These are phyloP conservation scores for Dichotomopilus funicola DNA, from an alignment of 2,329 filamentous ascomycete genomes.

Conservation along the genomic window DNA sequence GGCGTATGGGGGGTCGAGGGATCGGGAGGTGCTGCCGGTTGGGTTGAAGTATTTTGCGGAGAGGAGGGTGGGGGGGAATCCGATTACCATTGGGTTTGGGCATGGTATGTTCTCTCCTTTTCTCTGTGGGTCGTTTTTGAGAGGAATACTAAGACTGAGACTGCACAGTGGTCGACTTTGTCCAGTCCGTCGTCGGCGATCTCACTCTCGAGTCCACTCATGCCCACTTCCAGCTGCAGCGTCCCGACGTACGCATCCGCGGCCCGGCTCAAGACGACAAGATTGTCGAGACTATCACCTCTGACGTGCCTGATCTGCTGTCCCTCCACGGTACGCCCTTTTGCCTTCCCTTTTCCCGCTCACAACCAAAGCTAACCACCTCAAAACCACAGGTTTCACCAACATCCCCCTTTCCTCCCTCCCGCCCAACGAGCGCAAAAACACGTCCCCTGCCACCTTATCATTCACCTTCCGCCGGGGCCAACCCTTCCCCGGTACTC, in stretches of 20 bases:
- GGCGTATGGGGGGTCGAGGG: background rate
- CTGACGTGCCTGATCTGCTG: background rate
- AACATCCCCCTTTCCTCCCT: too few relatives aligned
- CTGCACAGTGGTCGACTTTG: background rate
- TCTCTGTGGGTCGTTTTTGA: too few relatives aligned
- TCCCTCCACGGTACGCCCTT: background rate
- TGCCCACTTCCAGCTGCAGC: background rate
- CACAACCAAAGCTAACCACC: too few relatives aligned
- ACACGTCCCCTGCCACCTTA: background rate
- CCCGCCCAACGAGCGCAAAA: too few relatives aligned
- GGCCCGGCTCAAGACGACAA: background rate
- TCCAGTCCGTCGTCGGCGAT: background rate
- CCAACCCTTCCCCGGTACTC: background rate
- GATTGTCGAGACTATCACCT: background rate
- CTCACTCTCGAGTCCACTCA: background rate
- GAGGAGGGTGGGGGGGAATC: background rate
- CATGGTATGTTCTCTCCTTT: background rate
- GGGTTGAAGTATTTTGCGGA: slow-evolving; percentile 1
- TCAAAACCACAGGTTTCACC: too few relatives aligned
- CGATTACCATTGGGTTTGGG: background rate
- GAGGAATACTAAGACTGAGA: too few relatives aligned
- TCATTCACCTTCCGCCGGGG: background rate
- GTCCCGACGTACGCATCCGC: background rate
- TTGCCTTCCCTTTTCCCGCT: background rate
- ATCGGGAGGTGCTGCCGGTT: background rate